phyloP scores from a whole-genome alignment of 225 moss, liverwort and hornwort genomes.

The Sphagnum tenellum region DNA sequence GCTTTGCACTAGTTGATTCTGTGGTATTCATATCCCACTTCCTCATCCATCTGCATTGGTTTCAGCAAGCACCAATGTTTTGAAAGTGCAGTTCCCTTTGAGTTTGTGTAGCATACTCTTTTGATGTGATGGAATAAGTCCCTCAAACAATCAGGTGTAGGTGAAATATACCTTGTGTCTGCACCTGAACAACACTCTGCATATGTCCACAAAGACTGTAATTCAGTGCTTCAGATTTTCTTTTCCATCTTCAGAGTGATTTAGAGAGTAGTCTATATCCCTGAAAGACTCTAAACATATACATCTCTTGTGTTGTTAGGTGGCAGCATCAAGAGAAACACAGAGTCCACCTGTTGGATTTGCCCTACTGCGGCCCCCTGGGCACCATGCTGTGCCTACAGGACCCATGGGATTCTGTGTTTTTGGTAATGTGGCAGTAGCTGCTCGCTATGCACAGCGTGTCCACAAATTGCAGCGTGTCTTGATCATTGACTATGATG shows the following conservation, averaged over 20 bases:
- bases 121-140: no score
- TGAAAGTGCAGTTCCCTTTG: not conserved
- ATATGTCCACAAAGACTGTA: no score
- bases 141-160: no score
- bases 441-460: conserved; percentile 83
- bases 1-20: conserved; percentile 82
- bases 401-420: conserved; percentile 98
- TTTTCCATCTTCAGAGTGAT: not conserved
- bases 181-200: no score
- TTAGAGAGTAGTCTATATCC: no score
- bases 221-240: no score
- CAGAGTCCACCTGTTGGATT: conserved; percentile 80
- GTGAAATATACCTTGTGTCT: no score
- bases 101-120: no score
- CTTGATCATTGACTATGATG: conserved; percentile 91
- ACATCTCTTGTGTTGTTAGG: conserved; percentile 16
- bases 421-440: conserved; percentile 91
- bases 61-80: not conserved
- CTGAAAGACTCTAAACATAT: no score
- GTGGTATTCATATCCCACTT: conserved; percentile 28
- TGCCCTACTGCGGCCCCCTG: conserved; percentile 87
- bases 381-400: conserved; percentile 82
- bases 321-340: conserved; percentile 68
- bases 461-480: conserved; percentile 73
- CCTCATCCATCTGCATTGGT: not conserved